Evolutionary conservation across 2,329 filamentous ascomycete genomes (phyloP).

Genomic region (Truncatella angustata): DNA sequence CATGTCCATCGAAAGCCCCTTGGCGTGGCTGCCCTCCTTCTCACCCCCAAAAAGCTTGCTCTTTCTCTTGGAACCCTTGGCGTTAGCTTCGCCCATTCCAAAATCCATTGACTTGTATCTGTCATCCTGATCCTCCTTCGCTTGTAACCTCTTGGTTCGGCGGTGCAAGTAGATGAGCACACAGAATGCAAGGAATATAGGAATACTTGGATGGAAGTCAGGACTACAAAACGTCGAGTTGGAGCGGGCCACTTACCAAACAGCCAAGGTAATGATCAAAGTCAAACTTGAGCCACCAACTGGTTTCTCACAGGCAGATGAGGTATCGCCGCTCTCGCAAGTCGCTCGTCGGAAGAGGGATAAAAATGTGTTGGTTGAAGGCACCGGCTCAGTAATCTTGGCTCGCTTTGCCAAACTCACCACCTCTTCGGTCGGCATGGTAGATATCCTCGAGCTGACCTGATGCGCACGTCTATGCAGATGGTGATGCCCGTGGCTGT

Average conservation of each 20-base stretch:
- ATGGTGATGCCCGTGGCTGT: constrained; percentile 11
- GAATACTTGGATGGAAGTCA: constrained; percentile 57
- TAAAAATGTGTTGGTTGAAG: constrained; percentile 9
- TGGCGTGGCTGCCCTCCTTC: constrained; percentile 43
- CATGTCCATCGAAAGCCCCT: constrained; percentile 70
- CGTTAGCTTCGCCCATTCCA: constrained; percentile 61
- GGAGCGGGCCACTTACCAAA: constrained; percentile 57
- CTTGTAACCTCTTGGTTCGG: constrained; percentile 69
- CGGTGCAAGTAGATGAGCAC: constrained; percentile 78
- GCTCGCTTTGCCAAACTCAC: constrained; percentile 11
- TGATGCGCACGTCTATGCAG: constrained; percentile 22
- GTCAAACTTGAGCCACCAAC: constrained; percentile 45
- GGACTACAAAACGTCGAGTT: neutral
- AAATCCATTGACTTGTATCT: constrained; percentile 92
- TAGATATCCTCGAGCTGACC: constrained; percentile 19
- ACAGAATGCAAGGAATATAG: constrained; percentile 63
- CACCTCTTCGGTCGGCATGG: constrained; percentile 13
- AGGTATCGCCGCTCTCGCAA: constrained; percentile 22
- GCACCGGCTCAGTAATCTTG: neutral
- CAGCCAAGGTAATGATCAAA: constrained; percentile 66
- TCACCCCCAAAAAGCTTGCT: constrained; percentile 53
- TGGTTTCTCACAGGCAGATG: constrained; percentile 59
- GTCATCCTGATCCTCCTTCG: constrained; percentile 77
- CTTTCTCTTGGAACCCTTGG: constrained; percentile 42
- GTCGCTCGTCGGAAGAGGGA: constrained; percentile 11